These are phyloP conservation scores for Ophioceras dolichostomum DNA, from an alignment of 2,329 filamentous ascomycete species.

Conservation along the genomic window DNA sequence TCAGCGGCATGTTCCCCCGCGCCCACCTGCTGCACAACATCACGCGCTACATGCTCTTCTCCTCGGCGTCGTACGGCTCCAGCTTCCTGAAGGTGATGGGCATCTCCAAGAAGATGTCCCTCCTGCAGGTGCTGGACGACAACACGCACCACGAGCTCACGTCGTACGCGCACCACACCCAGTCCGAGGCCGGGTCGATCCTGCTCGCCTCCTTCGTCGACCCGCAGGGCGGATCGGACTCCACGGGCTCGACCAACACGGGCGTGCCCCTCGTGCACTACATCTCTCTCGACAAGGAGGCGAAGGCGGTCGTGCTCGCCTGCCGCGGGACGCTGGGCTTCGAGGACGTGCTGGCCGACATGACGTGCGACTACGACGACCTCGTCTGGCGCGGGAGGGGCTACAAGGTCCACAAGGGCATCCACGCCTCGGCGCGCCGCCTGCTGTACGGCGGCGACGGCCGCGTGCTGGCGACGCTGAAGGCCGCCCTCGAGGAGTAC, in stretches of 20 bases:
- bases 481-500: constrained; percentile 52
- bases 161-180: constrained; percentile 51
- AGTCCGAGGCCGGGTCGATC: constrained; percentile 43
- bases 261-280: constrained; percentile 64
- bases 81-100: constrained; percentile 51
- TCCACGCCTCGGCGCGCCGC: constrained; percentile 58
- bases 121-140: constrained; percentile 20
- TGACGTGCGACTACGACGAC: constrained; percentile 63
- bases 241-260: constrained; percentile 49
- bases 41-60: constrained; percentile 52
- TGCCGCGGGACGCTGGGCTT: constrained; percentile 62
- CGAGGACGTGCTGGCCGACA: constrained; percentile 60
- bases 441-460: constrained; percentile 57
- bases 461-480: constrained; percentile 52
- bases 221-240: constrained; percentile 53
- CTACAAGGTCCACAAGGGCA: constrained; percentile 64
- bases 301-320: constrained; percentile 60
- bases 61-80: constrained; percentile 54
- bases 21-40: constrained; percentile 50
- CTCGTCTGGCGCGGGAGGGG: constrained; percentile 48
- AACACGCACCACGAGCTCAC: constrained; percentile 47
- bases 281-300: constrained; percentile 58
- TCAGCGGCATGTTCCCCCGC: constrained; percentile 46
- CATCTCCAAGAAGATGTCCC: constrained; percentile 38
- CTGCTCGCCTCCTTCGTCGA: constrained; percentile 61